Percentiles rank a stretch among this genome's conserved stretches.
phyloP scores from a whole-genome alignment of 345 rosid genomes.

The Citrus hindsii region DNA sequence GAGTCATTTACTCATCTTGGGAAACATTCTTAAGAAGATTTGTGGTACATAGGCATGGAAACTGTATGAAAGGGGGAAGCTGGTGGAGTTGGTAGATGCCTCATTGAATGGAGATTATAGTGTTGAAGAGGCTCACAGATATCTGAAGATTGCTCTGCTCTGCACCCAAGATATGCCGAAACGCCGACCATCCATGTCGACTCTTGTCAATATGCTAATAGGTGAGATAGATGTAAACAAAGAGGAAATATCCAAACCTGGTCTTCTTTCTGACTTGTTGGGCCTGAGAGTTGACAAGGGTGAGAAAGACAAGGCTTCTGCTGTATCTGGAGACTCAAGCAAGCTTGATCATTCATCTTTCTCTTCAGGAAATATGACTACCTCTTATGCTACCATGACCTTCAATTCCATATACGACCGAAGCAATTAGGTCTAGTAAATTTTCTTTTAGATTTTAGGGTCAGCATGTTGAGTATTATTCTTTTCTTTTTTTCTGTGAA shows the following conservation, averaged over 20 bases:
- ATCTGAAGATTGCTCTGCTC: conserved; percentile 54
- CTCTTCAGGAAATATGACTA: conserved; percentile 23
- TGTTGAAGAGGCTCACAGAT: conserved; percentile 40
- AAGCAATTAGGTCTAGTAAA: conserved; percentile 14
- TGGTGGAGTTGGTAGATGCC: conserved; percentile 31
- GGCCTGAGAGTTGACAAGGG: conserved; percentile 19
- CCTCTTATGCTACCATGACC: conserved; percentile 60
- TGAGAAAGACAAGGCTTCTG: conserved; percentile 6
- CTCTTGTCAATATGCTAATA: conserved; percentile 42
- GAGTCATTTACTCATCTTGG: background rate
- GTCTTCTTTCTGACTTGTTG: conserved; percentile 40
- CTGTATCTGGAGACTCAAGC: conserved; percentile 13
- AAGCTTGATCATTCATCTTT: conserved; percentile 23
- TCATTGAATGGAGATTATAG: conserved; percentile 31
- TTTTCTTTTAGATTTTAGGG: background rate
- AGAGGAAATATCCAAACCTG: conserved; percentile 43
- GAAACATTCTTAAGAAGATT: background rate
- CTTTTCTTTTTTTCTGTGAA: background rate
- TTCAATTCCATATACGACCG: conserved; percentile 60
- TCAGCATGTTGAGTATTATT: background rate
- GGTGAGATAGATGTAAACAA: conserved; percentile 35
- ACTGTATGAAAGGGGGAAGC: conserved; percentile 31
- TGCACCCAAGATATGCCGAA: conserved; percentile 65
- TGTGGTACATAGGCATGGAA: conserved; percentile 46
- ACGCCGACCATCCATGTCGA: conserved; percentile 54